These are phyloP conservation scores for Cercis canadensis DNA, from an alignment of 306 rosid species.

Conservation along the genomic window DNA sequence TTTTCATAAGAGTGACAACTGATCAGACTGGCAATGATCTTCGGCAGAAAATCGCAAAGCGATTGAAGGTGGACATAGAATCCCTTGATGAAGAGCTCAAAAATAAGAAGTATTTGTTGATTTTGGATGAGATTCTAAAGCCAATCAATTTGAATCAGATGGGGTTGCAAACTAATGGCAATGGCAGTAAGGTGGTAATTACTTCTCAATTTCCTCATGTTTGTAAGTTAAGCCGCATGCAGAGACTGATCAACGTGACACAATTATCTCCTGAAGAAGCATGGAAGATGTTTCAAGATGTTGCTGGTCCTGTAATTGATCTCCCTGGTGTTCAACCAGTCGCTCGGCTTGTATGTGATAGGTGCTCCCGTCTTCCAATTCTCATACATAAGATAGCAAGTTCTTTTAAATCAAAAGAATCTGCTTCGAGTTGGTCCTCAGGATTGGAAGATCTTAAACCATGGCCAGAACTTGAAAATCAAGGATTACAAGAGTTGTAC, in stretches of 20 bases:
- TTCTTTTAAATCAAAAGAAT: neutral
- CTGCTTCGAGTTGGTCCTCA: neutral
- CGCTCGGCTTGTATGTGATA: neutral
- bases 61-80: neutral
- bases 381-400: constrained; percentile 21
- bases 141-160: neutral
- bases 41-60: neutral
- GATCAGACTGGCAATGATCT: neutral
- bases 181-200: constrained; percentile 11
- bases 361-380: constrained; percentile 28
- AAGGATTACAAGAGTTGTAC: constrained; percentile 11
- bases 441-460: neutral
- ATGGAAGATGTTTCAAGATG: constrained; percentile 9
- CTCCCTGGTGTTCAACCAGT: constrained; percentile 3
- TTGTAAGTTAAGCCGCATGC: neutral
- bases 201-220: neutral
- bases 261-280: constrained; percentile 7
- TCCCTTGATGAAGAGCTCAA: neutral
- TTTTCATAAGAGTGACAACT: too few species aligned
- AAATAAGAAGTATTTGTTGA: constrained; percentile 8
- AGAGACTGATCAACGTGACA: neutral
- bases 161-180: neutral
- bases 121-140: constrained; percentile 28
- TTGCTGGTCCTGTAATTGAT: neutral
- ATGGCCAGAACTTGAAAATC: neutral